These are phyloP conservation scores for Sporothrix humicola DNA, from an alignment of 2,329 filamentous ascomycete genomes.

Conservation along the genomic window DNA sequence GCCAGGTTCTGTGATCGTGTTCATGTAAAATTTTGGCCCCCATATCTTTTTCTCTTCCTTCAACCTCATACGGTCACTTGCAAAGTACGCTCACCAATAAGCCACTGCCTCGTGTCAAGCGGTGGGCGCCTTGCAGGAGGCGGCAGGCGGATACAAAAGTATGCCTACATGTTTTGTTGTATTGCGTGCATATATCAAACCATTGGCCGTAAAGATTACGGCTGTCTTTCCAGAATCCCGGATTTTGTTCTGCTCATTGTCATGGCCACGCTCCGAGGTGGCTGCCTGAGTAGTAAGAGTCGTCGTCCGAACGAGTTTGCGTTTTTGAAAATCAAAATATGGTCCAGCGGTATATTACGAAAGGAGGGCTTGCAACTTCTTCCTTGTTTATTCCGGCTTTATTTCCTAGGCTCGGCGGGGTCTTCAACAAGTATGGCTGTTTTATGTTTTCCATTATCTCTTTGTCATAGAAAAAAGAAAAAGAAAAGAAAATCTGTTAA, in stretches of 20 bases:
- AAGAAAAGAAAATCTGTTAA: too few relatives aligned
- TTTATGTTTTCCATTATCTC: too few relatives aligned
- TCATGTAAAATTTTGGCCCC: not conserved
- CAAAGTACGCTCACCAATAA: conserved; percentile 24
- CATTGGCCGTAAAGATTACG: not conserved
- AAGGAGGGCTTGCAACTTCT: too few relatives aligned
- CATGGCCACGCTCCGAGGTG: not conserved
- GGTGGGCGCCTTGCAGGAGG: conserved; percentile 6
- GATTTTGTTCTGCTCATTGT: too few relatives aligned
- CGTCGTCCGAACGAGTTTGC: too few relatives aligned
- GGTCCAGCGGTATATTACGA: too few relatives aligned
- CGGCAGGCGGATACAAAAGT: conserved; percentile 14
- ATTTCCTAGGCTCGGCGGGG: too few relatives aligned
- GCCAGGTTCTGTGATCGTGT: not conserved
- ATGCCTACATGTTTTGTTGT: not conserved
- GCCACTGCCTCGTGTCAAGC: conserved; percentile 31
- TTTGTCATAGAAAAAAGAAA: too few relatives aligned
- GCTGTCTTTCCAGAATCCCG: not conserved
- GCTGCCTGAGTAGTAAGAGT: not conserved
- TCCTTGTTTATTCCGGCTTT: too few relatives aligned
- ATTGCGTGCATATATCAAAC: not conserved
- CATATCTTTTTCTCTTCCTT: not conserved
- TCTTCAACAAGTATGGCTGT: too few relatives aligned
- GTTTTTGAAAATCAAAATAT: too few relatives aligned
- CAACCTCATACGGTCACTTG: not conserved